Base-by-base conservation (phyloP, 2,329 filamentous ascomycete species). In the Didymella lethalis region DNA sequence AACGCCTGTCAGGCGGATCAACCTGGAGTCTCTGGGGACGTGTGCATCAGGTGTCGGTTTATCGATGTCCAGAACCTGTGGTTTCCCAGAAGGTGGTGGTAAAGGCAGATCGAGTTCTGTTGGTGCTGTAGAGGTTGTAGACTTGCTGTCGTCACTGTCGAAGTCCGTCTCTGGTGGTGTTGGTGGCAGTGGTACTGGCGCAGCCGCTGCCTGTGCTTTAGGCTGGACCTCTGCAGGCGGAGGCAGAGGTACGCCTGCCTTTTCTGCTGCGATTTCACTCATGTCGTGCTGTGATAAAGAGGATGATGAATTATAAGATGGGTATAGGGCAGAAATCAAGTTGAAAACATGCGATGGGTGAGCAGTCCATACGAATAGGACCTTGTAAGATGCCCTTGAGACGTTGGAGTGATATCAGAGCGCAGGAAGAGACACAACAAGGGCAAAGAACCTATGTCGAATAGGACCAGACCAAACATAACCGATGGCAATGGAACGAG, bases 1-100 rank as follows among this genome's bases (percentile, higher is more conserved):
- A 6, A 91, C 85, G 25, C 93, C 93, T 11, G 93, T 97, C 14
- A 97, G 81, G 49, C 93, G 86, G 64, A 97, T 95, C 16, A 97
- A 82, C 40, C 93, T 85, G 0, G 90, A 83, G 77, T 97, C 93
- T 74, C 93, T 84, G 23, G 88, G 84, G 20, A 97, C 90, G 80
- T 94, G 91, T 65, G 78, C 82, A 72, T 97, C 93, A 8, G 93
- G 93, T 0, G 93, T 97, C 62, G 90, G 89, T 63, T 90, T 82
- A 73, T 97, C 93, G 69, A 91, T 79, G n/a, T 87, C 82, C 6
- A 96, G 81, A 12, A 95, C 85, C 41, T 84, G 79, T 47, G 84
- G 87, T 4, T 86, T 82, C 40, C 75, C 83, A 5, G 86, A 83
- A 23, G 81, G 83, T 10, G 91, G 92, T 12, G 92, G 91, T 4